Evolutionary conservation across 2,329 filamentous ascomycete genomes (phyloP).

Genomic region (Calonectria ilicicola): DNA sequence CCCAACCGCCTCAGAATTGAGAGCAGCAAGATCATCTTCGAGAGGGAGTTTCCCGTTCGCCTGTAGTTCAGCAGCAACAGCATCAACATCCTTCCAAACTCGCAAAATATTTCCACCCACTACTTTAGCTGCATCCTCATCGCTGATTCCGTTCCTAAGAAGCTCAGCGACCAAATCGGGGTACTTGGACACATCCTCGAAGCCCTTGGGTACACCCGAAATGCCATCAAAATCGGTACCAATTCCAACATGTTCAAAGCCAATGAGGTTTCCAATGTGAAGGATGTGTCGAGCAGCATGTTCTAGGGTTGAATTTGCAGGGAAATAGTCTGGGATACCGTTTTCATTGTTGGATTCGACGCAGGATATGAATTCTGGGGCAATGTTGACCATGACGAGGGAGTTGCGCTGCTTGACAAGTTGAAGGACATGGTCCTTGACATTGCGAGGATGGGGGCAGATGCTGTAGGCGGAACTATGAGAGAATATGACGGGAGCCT

Average conservation of each 20-base stretch:
- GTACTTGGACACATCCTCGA: constrained; percentile 89
- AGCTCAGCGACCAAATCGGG: constrained; percentile 83
- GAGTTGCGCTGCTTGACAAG: constrained; percentile 80
- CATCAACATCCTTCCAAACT: constrained; percentile 85
- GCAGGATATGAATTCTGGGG: constrained; percentile 86
- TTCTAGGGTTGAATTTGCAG: constrained; percentile 76
- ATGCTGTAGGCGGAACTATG: constrained; percentile 86
- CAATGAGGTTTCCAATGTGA: constrained; percentile 85
- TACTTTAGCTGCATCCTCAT: constrained; percentile 79
- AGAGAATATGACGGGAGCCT: constrained; percentile 88
- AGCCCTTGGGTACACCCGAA: constrained; percentile 71
- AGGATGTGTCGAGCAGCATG: constrained; percentile 85
- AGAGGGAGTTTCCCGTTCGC: constrained; percentile 62
- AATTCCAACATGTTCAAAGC: constrained; percentile 88
- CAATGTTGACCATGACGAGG: constrained; percentile 93
- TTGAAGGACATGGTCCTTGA: constrained; percentile 84
- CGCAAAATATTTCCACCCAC: constrained; percentile 85
- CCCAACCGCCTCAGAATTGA: constrained; percentile 26
- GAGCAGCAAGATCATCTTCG: constrained; percentile 60
- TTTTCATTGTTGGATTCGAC: constrained; percentile 66
- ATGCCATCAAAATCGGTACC: constrained; percentile 94
- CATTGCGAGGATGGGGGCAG: constrained; percentile 91
- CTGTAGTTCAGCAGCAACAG: constrained; percentile 76
- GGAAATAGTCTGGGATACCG: constrained; percentile 76
- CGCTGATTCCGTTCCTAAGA: constrained; percentile 78